Base-by-base conservation (phyloP, 345 rosid genomes). In the Geranium rotundifolium region DNA sequence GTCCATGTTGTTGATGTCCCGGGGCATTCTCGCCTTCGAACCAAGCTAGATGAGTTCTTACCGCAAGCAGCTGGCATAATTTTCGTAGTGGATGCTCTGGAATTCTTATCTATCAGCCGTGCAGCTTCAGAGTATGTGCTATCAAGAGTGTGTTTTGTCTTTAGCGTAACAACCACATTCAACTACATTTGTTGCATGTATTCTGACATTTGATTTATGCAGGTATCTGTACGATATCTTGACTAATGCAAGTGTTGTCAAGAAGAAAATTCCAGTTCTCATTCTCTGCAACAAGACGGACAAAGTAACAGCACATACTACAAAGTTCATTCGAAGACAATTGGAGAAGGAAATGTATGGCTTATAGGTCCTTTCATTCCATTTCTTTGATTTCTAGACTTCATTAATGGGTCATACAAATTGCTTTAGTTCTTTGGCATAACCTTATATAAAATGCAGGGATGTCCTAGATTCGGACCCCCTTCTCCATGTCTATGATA, bases 1-100 rank as follows among this genome's bases (percentile, higher is more conserved):
- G 83, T 89, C 60, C 97, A 87, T 80, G 75, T 89, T 73, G 85
- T 87, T 77, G 98, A 92, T 75, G 91, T 92, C 73, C 97, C 98
- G 54, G 98, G 98, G 37, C 96, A 89, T 76, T 81, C 91, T 77
- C 95, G 97, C 58, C 89, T 92, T 69, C 85, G 81, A 69, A 76
- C 88, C 34, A 85, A 92, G 73, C 77, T 89, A 63, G 98, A 92
- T 30, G 97, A 87, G 67, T 82, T 75, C 72, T 79, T 87, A 76
- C 91, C 85, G 57, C 89, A 83, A 70, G 93, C 97, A 58, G 93
- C 95, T 64, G 96, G 95, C 58, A 67, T 92, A 55, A 87, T 89
- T 57, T 92, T 92, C 37, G 84, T 85, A 19, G 95, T 92, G 66
- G 97, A 92, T 65, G 93, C 96, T 19, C 69, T 85, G 86, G 97